Evolutionary conservation across 2,329 filamentous ascomycete species (phyloP).

Genomic region (Parasarocladium wereldwijsianum): DNA sequence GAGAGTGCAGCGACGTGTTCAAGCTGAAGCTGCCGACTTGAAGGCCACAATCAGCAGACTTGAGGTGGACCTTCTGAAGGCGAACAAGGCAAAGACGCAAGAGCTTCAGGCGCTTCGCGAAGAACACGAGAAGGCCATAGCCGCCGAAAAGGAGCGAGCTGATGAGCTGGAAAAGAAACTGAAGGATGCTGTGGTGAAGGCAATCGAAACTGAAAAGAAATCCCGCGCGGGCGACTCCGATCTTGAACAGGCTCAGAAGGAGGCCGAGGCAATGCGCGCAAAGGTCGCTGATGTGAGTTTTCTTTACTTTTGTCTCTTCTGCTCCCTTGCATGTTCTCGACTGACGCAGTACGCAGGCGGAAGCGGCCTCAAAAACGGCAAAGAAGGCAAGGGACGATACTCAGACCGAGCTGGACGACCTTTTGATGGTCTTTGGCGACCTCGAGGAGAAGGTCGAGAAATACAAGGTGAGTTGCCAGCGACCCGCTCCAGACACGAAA

Average conservation of each 20-base stretch:
- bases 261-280: conserved; percentile 8
- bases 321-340: no score
- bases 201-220: conserved; percentile 13
- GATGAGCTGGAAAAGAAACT: conserved; percentile 20
- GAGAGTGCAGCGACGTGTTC: conserved; percentile 30
- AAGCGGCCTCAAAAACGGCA: conserved; percentile 22
- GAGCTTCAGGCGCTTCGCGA: conserved; percentile 42
- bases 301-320: no score
- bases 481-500: background rate
- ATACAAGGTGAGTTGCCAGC: conserved; percentile 47
- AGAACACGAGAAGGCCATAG: conserved; percentile 16
- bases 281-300: conserved; percentile 6
- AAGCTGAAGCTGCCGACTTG: conserved; percentile 50
- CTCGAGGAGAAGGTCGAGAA: conserved; percentile 61
- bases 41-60: conserved; percentile 44
- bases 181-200: conserved; percentile 14
- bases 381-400: conserved; percentile 47
- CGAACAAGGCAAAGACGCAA: conserved; percentile 42
- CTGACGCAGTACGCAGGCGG: conserved; percentile 11
- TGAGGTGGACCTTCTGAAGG: conserved; percentile 47
- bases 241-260: conserved; percentile 9
- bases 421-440: conserved; percentile 69
- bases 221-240: conserved; percentile 13
- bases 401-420: conserved; percentile 65
- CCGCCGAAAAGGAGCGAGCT: conserved; percentile 24